Base-by-base conservation (phyloP, 176 grass and related monocot species). In the Olyra latifolia region DNA sequence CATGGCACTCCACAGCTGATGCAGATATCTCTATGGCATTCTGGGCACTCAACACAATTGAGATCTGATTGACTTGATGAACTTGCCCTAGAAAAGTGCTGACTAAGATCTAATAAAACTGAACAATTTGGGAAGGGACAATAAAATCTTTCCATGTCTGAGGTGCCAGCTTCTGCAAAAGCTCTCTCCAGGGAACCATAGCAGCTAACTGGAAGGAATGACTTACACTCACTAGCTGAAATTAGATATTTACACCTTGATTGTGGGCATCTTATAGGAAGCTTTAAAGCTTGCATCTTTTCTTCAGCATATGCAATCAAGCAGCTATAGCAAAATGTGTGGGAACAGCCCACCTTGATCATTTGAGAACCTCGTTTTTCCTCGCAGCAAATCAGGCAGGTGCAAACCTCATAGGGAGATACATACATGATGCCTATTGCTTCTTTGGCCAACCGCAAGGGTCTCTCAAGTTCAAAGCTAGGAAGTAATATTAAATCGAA, bases 401-500 rank as follows among this genome's bases (percentile, higher is more conserved):
- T 85, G 46, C 70, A 58, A 71, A 87, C 49, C 75, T 71, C 83
- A 29, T 89, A 85, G 2, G 85, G 84, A 57, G 79, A 81, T 44
- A 84, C 44, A 77, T 91, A 85, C 24, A 79, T 84, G 70, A 96
- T 86, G 58, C 97, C 97, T 75, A 96, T 96, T 54, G 97, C 97
- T 81, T 99, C 93, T 85, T 91, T 92, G 7, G 97, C 97, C 87
- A 99, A 72, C 69, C 78, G 61, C 41, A 96, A 66, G 20, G 97
- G 91, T 78, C 83, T 96, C 88, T 91, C 86, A 42, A 99, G 76
- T 47, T 99, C 97, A 44, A 82, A 88, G 81, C 81, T 93, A 53
- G 97, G 91, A 76, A 99, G 93, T 67, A 99, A 50, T 62, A 88
- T 91, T 82, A 99, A 79, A 78, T 99, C 97, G 24, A 99, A 99